Percentiles rank a stretch among this genome's conserved stretches.
phyloP scores from a whole-genome alignment of 495 filamentous ascomycete species.

The Penicillium fimorum region DNA sequence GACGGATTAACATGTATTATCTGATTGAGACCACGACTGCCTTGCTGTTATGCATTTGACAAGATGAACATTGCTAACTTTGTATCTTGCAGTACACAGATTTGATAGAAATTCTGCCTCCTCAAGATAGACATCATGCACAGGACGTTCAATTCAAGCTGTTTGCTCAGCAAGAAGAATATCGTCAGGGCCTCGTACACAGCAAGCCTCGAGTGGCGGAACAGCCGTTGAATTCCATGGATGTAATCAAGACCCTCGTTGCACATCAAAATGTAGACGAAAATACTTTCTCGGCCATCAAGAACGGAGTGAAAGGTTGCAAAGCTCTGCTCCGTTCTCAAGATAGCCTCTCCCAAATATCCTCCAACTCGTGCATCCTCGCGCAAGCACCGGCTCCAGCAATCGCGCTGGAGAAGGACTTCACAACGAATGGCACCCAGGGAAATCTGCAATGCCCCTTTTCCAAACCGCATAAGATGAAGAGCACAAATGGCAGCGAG shows the following conservation, averaged over 20 bases:
- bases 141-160: constrained; percentile 36
- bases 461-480: constrained; percentile 34
- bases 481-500: constrained; percentile 26
- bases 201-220: constrained; percentile 28
- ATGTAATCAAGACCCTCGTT: constrained; percentile 48
- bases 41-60: constrained; percentile 11
- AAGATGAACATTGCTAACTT: constrained; percentile 24
- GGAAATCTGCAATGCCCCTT: constrained; percentile 49
- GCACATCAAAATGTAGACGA: constrained; percentile 46
- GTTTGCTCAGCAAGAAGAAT: constrained; percentile 32
- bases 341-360: constrained; percentile 27
- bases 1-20: constrained; percentile 56
- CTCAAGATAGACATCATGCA: constrained; percentile 32
- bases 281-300: constrained; percentile 37
- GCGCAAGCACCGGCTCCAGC: constrained; percentile 37
- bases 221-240: constrained; percentile 37
- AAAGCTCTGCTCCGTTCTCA: constrained; percentile 36
- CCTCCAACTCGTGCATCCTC: constrained; percentile 40
- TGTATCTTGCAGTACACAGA: constrained; percentile 20
- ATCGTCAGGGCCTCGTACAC: constrained; percentile 31
- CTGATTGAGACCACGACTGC: constrained; percentile 39
- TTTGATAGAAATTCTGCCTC: constrained; percentile 24
- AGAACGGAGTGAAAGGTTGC: constrained; percentile 42
- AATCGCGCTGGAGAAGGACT: constrained; percentile 42
- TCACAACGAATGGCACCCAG: constrained; percentile 45